phyloP scores from a whole-genome alignment of 1,284 basidiomycete species.

The Trametes polyzona region DNA sequence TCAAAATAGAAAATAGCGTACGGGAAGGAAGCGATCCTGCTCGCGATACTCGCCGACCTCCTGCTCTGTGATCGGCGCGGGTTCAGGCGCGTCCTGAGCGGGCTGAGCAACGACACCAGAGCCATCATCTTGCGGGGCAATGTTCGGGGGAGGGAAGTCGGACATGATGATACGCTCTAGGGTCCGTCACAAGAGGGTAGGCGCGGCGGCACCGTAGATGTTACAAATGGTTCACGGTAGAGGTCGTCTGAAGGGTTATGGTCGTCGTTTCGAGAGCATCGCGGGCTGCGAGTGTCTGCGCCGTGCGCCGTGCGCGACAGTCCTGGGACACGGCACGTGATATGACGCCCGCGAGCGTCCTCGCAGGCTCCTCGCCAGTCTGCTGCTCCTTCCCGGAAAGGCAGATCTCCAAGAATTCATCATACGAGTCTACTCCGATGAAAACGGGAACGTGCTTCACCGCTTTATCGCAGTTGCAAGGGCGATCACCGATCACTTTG shows the following conservation, averaged over 20 bases:
- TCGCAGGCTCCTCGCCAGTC: background rate
- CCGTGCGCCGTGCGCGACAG: background rate
- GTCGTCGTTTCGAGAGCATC: constrained; percentile 1
- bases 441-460: too few species aligned
- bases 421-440: too few species aligned
- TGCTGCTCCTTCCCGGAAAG: background rate
- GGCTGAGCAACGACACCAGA: constrained; percentile 43
- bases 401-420: too few species aligned
- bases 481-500: too few species aligned
- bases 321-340: constrained; percentile 6
- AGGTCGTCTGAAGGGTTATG: background rate
- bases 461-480: too few species aligned
- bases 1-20: too few species aligned
- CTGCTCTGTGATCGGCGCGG: constrained; percentile 82
- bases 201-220: background rate
- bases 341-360: background rate
- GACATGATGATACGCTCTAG: constrained; percentile 44
- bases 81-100: constrained; percentile 53
- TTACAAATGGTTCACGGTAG: background rate
- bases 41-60: constrained; percentile 92
- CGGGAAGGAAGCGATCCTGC: constrained; percentile 90
- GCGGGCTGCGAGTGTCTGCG: too few species aligned
- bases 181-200: too few species aligned
- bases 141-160: constrained; percentile 54
- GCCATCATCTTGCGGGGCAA: constrained; percentile 59